Evolutionary conservation across 2,329 filamentous ascomycete species (phyloP).

Genomic region (Atkinsonella hypoxylon): DNA sequence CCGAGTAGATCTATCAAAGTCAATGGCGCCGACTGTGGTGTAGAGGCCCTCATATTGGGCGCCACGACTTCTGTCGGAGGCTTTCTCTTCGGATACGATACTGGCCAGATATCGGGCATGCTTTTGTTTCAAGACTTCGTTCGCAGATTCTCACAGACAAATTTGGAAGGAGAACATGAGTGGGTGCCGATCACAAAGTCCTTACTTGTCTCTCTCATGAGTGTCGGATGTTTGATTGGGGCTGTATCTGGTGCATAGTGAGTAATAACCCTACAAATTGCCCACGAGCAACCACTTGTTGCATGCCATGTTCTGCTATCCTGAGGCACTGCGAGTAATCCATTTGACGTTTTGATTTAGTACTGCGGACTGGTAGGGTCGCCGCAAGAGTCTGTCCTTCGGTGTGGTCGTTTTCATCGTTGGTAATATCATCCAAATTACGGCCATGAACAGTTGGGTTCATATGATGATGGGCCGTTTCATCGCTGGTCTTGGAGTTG

Average conservation of each 20-base stretch:
- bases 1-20: conserved; percentile 25
- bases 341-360: conserved; percentile 8
- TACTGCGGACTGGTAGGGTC: conserved; percentile 45
- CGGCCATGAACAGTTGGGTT: conserved; percentile 45
- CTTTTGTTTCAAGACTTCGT: conserved; percentile 41
- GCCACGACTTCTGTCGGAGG: conserved; percentile 45
- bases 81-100: conserved; percentile 53
- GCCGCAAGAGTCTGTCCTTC: conserved; percentile 41
- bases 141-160: conserved; percentile 39
- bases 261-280: conserved; percentile 5
- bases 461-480: conserved; percentile 55
- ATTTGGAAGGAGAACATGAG: conserved; percentile 24
- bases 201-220: conserved; percentile 43
- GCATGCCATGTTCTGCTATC: not conserved
- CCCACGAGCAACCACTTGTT: not conserved
- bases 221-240: conserved; percentile 43
- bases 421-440: conserved; percentile 55
- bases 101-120: conserved; percentile 44
- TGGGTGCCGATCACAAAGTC: conserved; percentile 33
- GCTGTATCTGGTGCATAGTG: conserved; percentile 38
- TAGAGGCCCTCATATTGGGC: conserved; percentile 31
- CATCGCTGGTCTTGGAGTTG: conserved; percentile 55
- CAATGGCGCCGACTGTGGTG: conserved; percentile 30
- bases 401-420: conserved; percentile 46
- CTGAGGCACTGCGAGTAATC: not conserved